Conservation (phyloP, 1,139 yeast species). For the Lodderomyces metapsilosis region DNA sequence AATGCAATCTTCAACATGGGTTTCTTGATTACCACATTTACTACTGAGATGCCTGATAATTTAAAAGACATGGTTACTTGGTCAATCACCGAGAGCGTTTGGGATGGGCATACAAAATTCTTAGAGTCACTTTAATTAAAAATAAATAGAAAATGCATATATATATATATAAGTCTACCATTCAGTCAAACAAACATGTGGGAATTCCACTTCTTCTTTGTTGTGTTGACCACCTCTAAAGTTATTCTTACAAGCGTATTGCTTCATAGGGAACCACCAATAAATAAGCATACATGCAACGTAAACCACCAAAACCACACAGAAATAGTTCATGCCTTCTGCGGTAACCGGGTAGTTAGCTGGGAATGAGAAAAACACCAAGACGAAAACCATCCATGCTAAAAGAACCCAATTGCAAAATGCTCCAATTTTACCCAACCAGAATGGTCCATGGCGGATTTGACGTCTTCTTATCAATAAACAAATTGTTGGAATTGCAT, state of each 20-base stretch:
- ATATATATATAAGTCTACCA: slow-evolving; percentile 8
- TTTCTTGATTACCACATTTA: slow-evolving; percentile 51
- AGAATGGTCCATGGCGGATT: slow-evolving; percentile 65
- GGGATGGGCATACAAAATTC: slow-evolving; percentile 19
- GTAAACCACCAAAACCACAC: slow-evolving; percentile 62
- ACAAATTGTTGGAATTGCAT: slow-evolving; percentile 46
- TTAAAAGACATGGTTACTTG: slow-evolving; percentile 26
- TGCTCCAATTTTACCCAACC: slow-evolving; percentile 58
- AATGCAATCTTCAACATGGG: slow-evolving; percentile 57
- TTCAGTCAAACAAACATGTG: slow-evolving; percentile 38
- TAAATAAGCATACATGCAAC: slow-evolving; percentile 51
- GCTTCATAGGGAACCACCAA: slow-evolving; percentile 54
- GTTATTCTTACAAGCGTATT: slow-evolving; percentile 36
- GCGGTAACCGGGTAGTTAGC: slow-evolving; percentile 60
- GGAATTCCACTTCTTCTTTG: slow-evolving; percentile 46
- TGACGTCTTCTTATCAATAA: slow-evolving; percentile 58
- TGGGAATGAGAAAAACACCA: slow-evolving; percentile 69
- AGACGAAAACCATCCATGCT: slow-evolving; percentile 58
- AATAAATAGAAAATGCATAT: neutral
- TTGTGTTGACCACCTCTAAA: slow-evolving; percentile 47
- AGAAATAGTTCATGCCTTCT: slow-evolving; percentile 67
- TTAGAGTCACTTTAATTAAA: too few relatives aligned
- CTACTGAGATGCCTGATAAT: slow-evolving; percentile 49
- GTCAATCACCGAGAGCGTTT: slow-evolving; percentile 33
- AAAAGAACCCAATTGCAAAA: slow-evolving; percentile 55